Evolutionary conservation across 2,329 filamentous ascomycete species (phyloP), one percentile per base, ranked within the genome.

Genomic region (Beauveria pseudobassiana): DNA sequence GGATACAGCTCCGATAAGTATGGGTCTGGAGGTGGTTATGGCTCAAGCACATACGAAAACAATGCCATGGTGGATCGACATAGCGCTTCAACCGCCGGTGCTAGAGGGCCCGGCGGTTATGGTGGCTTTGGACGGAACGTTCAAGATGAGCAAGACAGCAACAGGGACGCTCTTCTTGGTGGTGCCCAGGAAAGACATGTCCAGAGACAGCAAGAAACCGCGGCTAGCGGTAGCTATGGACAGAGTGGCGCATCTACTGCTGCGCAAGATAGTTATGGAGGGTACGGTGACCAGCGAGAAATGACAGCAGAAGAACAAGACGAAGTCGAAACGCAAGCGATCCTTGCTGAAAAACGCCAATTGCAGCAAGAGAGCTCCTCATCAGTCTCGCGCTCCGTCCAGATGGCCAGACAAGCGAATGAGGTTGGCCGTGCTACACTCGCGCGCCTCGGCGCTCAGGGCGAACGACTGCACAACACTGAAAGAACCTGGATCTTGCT

Each of bases 291-390:
- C 62, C 82, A 89, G 63, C 84, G 90, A 53, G 85, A 96, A 72
- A 77, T 96, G 66, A 96, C 91, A 0, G 91, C 87, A 1, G 91
- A 97, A 67, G 85, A 85, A 80, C 77, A 91, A 71, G 91, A 96
- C 62, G 78, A 83, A 77, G 75, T 87, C 65, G 87, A 95, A 63
- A 83, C 93, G 14, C 80, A 86, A 63, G 84, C 85, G 0, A 86
- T 76, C 26, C 68, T 88, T 20, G 63, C 67, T 4, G 72, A 77
- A 67, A 77, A 76, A 67, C 80, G 87, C 67, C 84, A 96, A 69
- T 82, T 91, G 70, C 93, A 93, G 73, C 84, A 91, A 66, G 87
- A 90, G 63, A 90, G 91, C 70, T 72, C 71, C n/a, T 67, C 69
- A 0, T 76, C 75, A 2, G 72, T 76, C 12, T 72, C 71, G 18